These are phyloP conservation scores for Aaosphaeria pasadenensis DNA, from an alignment of 2,329 filamentous ascomycete species.

Conservation along the genomic window DNA sequence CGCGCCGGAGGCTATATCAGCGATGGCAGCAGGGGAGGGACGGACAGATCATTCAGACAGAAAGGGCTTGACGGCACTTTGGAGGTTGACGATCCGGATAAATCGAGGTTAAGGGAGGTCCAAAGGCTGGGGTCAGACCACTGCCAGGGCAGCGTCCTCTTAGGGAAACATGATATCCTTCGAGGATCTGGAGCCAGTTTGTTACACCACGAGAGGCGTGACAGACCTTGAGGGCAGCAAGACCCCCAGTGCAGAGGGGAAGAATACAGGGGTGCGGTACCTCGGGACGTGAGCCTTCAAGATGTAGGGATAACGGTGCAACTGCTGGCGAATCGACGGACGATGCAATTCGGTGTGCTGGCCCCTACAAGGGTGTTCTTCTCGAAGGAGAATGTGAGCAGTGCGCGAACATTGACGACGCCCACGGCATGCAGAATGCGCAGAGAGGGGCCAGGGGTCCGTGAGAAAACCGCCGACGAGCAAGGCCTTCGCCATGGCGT, in stretches of 20 bases:
- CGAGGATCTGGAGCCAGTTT: constrained; percentile 37
- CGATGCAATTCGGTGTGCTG: constrained; percentile 35
- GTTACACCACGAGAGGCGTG: constrained; percentile 40
- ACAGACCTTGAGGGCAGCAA: constrained; percentile 36
- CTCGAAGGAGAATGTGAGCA: constrained; percentile 34
- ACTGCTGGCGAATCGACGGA: constrained; percentile 35
- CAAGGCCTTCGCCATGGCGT: constrained; percentile 36
- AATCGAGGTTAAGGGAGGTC: constrained; percentile 37
- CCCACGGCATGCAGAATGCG: constrained; percentile 22
- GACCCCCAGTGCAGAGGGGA: constrained; percentile 24
- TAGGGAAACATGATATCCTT: constrained; percentile 38
- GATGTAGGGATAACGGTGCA: constrained; percentile 27
- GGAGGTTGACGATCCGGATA: constrained; percentile 39
- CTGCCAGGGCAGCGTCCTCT: constrained; percentile 31
- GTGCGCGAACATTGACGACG: constrained; percentile 35
- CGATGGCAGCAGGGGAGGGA: constrained; percentile 30
- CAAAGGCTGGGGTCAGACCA: constrained; percentile 34
- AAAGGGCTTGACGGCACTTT: constrained; percentile 39
- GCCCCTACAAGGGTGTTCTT: constrained; percentile 28
- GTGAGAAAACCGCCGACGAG: constrained; percentile 41
- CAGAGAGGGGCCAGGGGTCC: constrained; percentile 23
- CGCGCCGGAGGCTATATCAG: constrained; percentile 36
- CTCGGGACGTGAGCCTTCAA: constrained; percentile 39
- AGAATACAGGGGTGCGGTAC: constrained; percentile 38
- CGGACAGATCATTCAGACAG: constrained; percentile 37